phyloP scores from a whole-genome alignment of 768 basidiomycete genomes.

The Boletus barrowsii region DNA sequence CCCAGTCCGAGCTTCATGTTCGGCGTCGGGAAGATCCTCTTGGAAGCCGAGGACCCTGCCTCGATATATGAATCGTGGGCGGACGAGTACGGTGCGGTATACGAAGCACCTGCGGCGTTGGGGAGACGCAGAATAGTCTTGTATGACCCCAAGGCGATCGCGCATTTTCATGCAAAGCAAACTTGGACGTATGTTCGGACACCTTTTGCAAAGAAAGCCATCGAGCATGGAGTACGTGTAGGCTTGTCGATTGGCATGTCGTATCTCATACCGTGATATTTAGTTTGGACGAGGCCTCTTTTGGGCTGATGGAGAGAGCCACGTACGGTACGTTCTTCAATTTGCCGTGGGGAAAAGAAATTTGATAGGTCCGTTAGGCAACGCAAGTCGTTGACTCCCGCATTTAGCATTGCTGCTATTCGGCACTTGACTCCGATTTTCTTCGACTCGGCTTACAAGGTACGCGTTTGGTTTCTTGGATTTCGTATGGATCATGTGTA shows the following conservation, averaged over 20 bases:
- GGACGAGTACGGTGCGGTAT: slow-evolving; percentile 13
- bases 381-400: slow-evolving; percentile 27
- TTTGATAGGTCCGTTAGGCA: slow-evolving; percentile 12
- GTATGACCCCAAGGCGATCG: slow-evolving; percentile 40
- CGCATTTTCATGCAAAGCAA: slow-evolving; percentile 10
- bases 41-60: not conserved
- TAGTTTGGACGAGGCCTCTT: slow-evolving; percentile 31
- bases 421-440: slow-evolving; percentile 23
- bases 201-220: slow-evolving; percentile 29
- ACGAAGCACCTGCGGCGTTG: slow-evolving; percentile 10
- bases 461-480: not conserved
- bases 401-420: slow-evolving; percentile 24
- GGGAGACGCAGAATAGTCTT: slow-evolving; percentile 13
- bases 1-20: slow-evolving; percentile 13
- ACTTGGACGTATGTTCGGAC: slow-evolving; percentile 40
- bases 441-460: slow-evolving; percentile 30
- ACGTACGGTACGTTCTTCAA: slow-evolving; percentile 33
- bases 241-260: not conserved
- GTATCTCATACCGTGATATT: not conserved
- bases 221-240: slow-evolving; percentile 24
- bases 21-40: slow-evolving; percentile 11
- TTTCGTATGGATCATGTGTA: not conserved
- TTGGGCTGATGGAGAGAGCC: slow-evolving; percentile 39
- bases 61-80: slow-evolving; percentile 22
- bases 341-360: not conserved